A percentile compares a stretch with the other conserved stretches of the same genome.
phyloP scores from a whole-genome alignment of 768 basidiomycete genomes.

The Nidularia pulvinata region DNA sequence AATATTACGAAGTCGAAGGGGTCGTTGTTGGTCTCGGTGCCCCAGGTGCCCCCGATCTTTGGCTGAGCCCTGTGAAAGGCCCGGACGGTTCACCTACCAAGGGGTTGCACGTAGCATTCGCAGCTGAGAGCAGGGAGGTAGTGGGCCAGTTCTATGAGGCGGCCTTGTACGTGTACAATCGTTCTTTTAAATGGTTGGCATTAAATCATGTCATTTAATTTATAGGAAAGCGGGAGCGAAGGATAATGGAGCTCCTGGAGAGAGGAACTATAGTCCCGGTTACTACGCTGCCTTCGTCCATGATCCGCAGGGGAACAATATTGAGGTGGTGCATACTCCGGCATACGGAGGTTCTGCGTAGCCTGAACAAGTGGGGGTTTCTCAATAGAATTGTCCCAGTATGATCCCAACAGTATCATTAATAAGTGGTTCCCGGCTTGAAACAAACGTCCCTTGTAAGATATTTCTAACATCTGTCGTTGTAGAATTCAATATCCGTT shows the following conservation, averaged over 20 bases:
- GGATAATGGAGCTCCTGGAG: conserved; percentile 8
- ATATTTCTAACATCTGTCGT: no score
- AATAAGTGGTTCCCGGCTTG: no score
- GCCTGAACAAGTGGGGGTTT: no score
- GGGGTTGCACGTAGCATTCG: conserved; percentile 5
- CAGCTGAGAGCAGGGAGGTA: conserved; percentile 4
- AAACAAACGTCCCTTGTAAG: no score
- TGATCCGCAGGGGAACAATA: conserved; percentile 7
- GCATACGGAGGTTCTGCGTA: no score
- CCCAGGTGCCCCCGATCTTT: conserved; percentile 2
- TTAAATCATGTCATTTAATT: neutral
- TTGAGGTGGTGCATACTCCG: conserved; percentile 10
- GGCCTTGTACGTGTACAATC: conserved; percentile 5
- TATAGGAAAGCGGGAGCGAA: conserved; percentile 6
- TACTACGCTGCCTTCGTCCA: conserved; percentile 8
- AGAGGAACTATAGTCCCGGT: conserved; percentile 3
- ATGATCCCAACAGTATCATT: no score
- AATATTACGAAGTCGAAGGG: neutral
- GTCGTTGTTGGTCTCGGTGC: conserved; percentile 2
- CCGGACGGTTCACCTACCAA: neutral
- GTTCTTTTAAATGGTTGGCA: neutral
- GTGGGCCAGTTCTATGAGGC: conserved; percentile 7
- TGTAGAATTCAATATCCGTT: no score
- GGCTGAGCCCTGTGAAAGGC: conserved; percentile 4
- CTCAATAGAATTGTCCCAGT: no score